These are phyloP conservation scores for Irineochytrium annulatum DNA, from an alignment of 192 early-diverging fungal species.

Conservation along the genomic window DNA sequence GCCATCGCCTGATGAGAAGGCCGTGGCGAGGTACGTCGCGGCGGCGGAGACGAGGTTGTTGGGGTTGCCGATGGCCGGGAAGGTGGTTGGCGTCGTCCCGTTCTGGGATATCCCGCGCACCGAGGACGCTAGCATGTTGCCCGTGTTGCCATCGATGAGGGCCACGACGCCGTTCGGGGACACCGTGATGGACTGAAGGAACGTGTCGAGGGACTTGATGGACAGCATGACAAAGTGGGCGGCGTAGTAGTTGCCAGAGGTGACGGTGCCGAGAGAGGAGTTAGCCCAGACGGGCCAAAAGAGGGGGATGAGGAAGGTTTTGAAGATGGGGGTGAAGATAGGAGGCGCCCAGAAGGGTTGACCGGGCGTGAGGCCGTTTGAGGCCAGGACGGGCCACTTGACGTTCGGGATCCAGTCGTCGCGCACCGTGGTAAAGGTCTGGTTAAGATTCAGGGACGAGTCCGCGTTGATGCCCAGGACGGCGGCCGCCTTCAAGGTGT, in stretches of 20 bases:
- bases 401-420: neutral
- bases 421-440: neutral
- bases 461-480: neutral
- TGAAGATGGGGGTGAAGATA: neutral
- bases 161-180: neutral
- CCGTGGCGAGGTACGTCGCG: neutral
- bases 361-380: neutral
- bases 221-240: slow-evolving; percentile 1
- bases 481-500: neutral
- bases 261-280: neutral
- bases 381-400: neutral
- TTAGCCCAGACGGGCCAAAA: neutral
- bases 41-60: neutral
- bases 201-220: neutral
- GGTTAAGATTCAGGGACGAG: neutral
- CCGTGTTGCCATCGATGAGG: slow-evolving; percentile 5
- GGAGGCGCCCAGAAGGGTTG: neutral
- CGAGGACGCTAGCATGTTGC: neutral
- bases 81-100: neutral
- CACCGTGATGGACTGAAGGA: neutral
- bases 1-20: neutral
- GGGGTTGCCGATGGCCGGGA: slow-evolving; percentile 5
- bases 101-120: neutral
- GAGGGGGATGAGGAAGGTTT: slow-evolving; percentile 1
- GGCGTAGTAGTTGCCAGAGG: neutral